Percentiles rank a stretch among this genome's conserved stretches.
phyloP scores from a whole-genome alignment of 306 rosid genomes.

The Pyrus communis region DNA sequence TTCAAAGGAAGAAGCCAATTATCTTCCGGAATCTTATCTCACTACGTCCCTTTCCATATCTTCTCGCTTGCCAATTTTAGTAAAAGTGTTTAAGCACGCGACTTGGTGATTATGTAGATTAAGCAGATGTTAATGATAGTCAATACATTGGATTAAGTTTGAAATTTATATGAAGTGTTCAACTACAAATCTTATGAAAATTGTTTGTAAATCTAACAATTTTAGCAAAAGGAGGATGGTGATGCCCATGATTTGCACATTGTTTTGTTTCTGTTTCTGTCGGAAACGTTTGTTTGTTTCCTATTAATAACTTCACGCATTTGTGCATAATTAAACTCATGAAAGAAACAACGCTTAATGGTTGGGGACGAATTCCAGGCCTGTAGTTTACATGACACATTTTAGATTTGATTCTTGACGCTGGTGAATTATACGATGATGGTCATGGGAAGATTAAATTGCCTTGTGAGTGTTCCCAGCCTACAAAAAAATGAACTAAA shows the following conservation, averaged over 20 bases:
- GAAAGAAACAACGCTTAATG: background rate
- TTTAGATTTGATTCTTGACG: too few species aligned
- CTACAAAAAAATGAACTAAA: rapidly evolving
- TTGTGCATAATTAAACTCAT: background rate
- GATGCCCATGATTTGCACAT: conserved; percentile 1
- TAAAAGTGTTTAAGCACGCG: background rate
- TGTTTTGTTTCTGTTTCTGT: background rate
- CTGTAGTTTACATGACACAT: rapidly evolving
- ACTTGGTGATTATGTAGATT: background rate
- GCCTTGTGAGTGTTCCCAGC: too few species aligned
- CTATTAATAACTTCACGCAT: background rate
- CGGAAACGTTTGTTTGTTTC: background rate
- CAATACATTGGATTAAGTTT: background rate
- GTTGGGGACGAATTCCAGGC: rapidly evolving
- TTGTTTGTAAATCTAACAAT: background rate
- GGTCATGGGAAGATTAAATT: too few species aligned
- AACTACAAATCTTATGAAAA: background rate
- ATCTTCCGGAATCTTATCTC: background rate
- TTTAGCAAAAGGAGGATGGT: background rate
- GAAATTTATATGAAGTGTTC: background rate
- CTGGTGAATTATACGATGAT: too few species aligned
- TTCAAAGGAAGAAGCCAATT: background rate
- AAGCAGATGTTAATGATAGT: background rate
- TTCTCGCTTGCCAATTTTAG: background rate
- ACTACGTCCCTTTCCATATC: background rate